Evolutionary conservation across 495 filamentous ascomycete species (phyloP), one percentile per base, ranked within the genome.

Genomic region (Aspergillus baeticus): DNA sequence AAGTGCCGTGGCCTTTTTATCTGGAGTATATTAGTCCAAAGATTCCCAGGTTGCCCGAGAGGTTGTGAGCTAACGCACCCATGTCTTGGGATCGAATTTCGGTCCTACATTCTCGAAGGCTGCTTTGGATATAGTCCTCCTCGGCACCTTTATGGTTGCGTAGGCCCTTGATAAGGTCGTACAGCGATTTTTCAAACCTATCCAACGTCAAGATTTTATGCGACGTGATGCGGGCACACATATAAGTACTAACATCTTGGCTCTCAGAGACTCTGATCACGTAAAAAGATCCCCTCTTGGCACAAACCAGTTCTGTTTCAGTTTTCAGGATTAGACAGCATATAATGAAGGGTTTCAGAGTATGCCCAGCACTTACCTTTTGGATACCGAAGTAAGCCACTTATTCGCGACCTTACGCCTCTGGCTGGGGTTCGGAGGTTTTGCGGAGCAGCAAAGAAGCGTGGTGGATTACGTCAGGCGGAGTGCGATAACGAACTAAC

Each of bases 181-280:
- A 96, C 37, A 98, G 82, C 2, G 92, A 96, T 75, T 98, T 98
- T 69, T 98, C 94, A 76, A 98, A 98, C 94, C 90, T 98, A 41
- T 4, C 10, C 22, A n/a, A 4, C 1, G 7, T 5, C 29, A 31
- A 37, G 15, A 22, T 10, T 5, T 17, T 22, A 8, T 29, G 26
- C 26, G n/a, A n/a, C n/a, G 26, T 8, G 26, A 8, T 29, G 4
- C 26, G 3, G 26, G 26, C 26, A 29, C 4, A 8, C 8, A 4
- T 29, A 29, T 3, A 29, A 14, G 11, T 35, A 54, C 57, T 43
- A 5, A 64, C 64, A 65, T 65, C 51, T 37, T 62, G 13, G 11
- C 33, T 26, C 11, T 20, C 17, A 7, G 10, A 7, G 5, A 1
- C 11, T 4, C 13, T 5, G 13, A 17, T 41, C 5, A 3, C 38